These are phyloP conservation scores for Ceraceosorus guamensis DNA, from an alignment of 1,284 basidiomycete genomes.

Conservation along the genomic window DNA sequence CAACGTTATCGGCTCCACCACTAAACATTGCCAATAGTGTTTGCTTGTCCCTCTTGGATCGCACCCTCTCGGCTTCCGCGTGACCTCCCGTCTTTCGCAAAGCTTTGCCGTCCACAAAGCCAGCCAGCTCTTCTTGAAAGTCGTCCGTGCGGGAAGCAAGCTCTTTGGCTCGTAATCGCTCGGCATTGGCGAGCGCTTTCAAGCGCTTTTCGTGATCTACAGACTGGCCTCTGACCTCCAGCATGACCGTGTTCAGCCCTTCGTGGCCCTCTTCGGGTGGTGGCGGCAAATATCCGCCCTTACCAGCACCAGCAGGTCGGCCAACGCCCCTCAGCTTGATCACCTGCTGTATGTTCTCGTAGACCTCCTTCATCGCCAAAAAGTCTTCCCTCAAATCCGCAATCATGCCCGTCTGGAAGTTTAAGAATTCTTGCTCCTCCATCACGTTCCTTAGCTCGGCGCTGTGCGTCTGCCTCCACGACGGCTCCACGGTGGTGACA, in stretches of 20 bases:
- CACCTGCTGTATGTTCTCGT: constrained; percentile 45
- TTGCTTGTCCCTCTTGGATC: constrained; percentile 40
- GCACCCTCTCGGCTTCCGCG: constrained; percentile 38
- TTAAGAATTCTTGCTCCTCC: constrained; percentile 90
- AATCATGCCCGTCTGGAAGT: constrained; percentile 45
- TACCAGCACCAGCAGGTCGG: constrained; percentile 6
- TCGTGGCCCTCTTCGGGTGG: constrained; percentile 43
- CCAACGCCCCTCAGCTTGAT: constrained; percentile 37
- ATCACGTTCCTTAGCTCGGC: constrained; percentile 91
- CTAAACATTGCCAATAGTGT: constrained; percentile 44
- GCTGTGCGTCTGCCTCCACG: constrained; percentile 99
- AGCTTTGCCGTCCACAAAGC: constrained; percentile 44
- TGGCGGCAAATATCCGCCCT: constrained; percentile 33
- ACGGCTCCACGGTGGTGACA: constrained; percentile 81
- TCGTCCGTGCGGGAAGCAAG: constrained; percentile 34
- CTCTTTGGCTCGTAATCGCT: constrained; percentile 39
- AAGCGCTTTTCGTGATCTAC: constrained; percentile 46
- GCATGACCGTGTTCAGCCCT: constrained; percentile 44
- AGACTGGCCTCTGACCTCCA: constrained; percentile 43
- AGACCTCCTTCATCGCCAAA: constrained; percentile 40
- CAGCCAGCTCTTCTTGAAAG: constrained; percentile 42
- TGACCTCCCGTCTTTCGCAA: constrained; percentile 45
- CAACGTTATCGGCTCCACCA: constrained; percentile 15
- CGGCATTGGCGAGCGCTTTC: constrained; percentile 42
- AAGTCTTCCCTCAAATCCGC: constrained; percentile 42